These are phyloP conservation scores for Crithidia bombi DNA, from an alignment of 208 protist species.

Conservation along the genomic window DNA sequence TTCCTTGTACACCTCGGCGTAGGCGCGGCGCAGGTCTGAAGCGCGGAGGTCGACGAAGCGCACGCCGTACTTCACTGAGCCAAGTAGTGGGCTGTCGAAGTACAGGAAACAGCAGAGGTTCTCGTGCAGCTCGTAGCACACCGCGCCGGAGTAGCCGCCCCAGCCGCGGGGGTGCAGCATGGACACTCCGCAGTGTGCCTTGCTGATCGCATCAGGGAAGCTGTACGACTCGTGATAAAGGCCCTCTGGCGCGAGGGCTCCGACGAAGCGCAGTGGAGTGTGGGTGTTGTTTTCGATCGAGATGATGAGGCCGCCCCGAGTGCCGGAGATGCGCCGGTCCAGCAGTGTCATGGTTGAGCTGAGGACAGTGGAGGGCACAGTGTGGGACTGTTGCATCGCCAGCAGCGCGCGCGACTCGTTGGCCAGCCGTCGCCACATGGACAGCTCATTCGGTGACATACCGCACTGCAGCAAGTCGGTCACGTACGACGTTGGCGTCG, in stretches of 20 bases:
- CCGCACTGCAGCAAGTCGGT: constrained; percentile 32
- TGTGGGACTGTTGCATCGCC: constrained; percentile 54
- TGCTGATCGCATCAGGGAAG: constrained; percentile 60
- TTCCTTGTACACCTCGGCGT: constrained; percentile 42
- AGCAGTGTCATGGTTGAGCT: constrained; percentile 61
- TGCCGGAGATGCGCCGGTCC: constrained; percentile 36
- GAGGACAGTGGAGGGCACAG: constrained; percentile 50
- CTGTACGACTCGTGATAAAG: constrained; percentile 45
- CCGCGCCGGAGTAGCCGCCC: constrained; percentile 66
- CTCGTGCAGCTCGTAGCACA: constrained; percentile 70
- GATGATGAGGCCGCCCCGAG: constrained; percentile 49
- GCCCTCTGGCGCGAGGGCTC: constrained; percentile 46
- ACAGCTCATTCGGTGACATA: constrained; percentile 48
- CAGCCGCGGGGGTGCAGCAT: constrained; percentile 66
- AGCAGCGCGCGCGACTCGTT: constrained; percentile 64
- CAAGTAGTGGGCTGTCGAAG: constrained; percentile 74
- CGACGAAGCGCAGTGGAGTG: constrained; percentile 49
- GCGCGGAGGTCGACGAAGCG: constrained; percentile 53
- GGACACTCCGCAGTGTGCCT: constrained; percentile 53
- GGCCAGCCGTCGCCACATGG: constrained; percentile 57
- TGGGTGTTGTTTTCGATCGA: constrained; percentile 69
- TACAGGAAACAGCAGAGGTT: constrained; percentile 65
- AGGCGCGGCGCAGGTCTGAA: constrained; percentile 40
- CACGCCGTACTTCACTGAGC: constrained; percentile 62
- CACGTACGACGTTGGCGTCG: not conserved